Evolutionary conservation across 2,329 filamentous ascomycete species (phyloP).

Genomic region (Xylaria sp.): DNA sequence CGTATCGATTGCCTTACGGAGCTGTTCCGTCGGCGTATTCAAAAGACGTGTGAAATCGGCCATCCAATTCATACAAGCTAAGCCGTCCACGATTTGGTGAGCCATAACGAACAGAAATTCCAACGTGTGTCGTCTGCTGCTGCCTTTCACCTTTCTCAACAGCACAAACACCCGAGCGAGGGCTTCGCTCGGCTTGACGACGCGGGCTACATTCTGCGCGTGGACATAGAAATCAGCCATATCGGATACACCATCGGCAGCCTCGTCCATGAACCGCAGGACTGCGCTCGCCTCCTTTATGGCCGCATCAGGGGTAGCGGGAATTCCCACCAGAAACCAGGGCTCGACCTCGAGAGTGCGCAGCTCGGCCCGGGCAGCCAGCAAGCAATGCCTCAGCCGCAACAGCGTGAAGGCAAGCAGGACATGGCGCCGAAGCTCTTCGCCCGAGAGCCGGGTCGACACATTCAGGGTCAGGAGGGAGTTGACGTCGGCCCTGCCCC

Average conservation of each 20-base stretch:
- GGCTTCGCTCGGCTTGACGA: constrained; percentile 37
- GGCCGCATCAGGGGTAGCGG: constrained; percentile 26
- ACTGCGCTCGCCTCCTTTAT: constrained; percentile 32
- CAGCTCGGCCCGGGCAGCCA: constrained; percentile 34
- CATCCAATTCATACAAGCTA: constrained; percentile 39
- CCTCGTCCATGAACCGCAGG: constrained; percentile 24
- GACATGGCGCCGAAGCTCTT: constrained; percentile 36
- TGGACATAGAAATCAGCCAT: constrained; percentile 39
- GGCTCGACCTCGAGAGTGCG: constrained; percentile 34
- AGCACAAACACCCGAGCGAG: constrained; percentile 41
- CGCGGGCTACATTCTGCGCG: constrained; percentile 39
- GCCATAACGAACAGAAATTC: constrained; percentile 41
- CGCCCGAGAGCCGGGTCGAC: constrained; percentile 34
- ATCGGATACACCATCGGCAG: constrained; percentile 27
- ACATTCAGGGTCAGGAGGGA: constrained; percentile 34
- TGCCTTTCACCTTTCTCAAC: constrained; percentile 26
- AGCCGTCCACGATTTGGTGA: constrained; percentile 44
- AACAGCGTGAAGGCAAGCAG: constrained; percentile 42
- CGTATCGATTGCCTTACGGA: constrained; percentile 31
- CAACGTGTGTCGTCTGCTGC: constrained; percentile 21
- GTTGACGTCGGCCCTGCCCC: constrained; percentile 43
- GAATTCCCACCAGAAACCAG: constrained; percentile 34
- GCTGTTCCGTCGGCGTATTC: constrained; percentile 34
- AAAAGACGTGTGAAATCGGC: constrained; percentile 39
- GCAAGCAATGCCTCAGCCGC: constrained; percentile 39